Conservation (phyloP, 208 protist genomes). For the Sergeia podlipaevii region DNA sequence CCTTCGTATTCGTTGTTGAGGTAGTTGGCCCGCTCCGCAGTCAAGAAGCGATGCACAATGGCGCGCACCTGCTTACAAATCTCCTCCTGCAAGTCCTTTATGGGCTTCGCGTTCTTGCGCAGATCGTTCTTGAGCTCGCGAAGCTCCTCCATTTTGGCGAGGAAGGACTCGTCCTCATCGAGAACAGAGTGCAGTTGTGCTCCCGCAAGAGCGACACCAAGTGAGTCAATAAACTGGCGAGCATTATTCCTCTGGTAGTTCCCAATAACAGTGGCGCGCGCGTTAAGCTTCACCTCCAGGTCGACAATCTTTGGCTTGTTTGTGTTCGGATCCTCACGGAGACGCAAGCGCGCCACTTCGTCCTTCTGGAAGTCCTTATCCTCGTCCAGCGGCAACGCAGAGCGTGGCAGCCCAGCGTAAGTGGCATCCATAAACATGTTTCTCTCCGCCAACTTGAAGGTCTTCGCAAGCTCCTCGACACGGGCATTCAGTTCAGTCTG, state of each 20-base stretch:
- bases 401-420: constrained; percentile 18
- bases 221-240: constrained; percentile 56
- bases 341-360: constrained; percentile 18
- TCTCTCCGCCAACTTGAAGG: constrained; percentile 9
- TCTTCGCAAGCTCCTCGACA: constrained; percentile 15
- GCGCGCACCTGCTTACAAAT: constrained; percentile 21
- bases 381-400: constrained; percentile 33
- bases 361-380: constrained; percentile 29
- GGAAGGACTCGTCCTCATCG: constrained; percentile 27
- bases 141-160: constrained; percentile 27
- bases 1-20: constrained; percentile 40
- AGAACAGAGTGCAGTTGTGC: constrained; percentile 30
- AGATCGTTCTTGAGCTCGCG: constrained; percentile 22
- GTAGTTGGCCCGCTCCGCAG: constrained; percentile 15
- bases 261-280: constrained; percentile 36
- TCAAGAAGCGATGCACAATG: constrained; percentile 8
- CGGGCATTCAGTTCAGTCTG: constrained; percentile 53
- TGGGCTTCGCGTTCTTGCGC: constrained; percentile 16
- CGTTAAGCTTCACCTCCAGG: constrained; percentile 31
- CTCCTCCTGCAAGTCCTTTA: constrained; percentile 21
- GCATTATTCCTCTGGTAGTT: constrained; percentile 33
- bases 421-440: constrained; percentile 7
- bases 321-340: constrained; percentile 28
- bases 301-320: constrained; percentile 16
- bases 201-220: constrained; percentile 57